Conservation (phyloP, 2,329 filamentous ascomycete genomes). For the Fusarium kyushuense region DNA sequence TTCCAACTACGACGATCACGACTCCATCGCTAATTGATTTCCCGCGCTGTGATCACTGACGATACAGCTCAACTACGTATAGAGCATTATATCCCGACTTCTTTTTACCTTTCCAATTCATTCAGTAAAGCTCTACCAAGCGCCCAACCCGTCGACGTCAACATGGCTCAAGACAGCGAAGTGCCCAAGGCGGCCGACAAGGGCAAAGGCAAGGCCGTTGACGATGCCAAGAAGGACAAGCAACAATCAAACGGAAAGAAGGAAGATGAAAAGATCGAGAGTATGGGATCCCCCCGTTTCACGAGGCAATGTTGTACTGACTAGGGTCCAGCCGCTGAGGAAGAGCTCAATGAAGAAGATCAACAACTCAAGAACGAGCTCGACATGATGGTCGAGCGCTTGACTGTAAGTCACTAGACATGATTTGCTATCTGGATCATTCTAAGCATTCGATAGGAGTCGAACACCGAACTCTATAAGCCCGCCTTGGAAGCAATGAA, state of each 20-base stretch:
- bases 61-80: conserved; percentile 17
- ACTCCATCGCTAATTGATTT: conserved; percentile 38
- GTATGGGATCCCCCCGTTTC: conserved; percentile 51
- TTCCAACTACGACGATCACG: conserved; percentile 51
- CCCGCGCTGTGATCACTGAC: conserved; percentile 21
- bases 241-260: conserved; percentile 79
- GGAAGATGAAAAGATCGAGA: conserved; percentile 73
- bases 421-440: neutral
- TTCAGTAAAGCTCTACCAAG: conserved; percentile 45
- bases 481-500: conserved; percentile 96
- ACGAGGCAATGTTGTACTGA: conserved; percentile 40
- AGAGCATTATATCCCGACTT: conserved; percentile 12
- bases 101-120: conserved; percentile 25
- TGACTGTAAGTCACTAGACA: conserved; percentile 72
- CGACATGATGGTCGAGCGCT: conserved; percentile 95
- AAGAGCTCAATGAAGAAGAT: conserved; percentile 97
- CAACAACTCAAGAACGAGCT: conserved; percentile 98
- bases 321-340: conserved; percentile 60
- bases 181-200: conserved; percentile 87
- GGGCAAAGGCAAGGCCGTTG: conserved; percentile 92
- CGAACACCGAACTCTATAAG: conserved; percentile 88
- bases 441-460: conserved; percentile 70
- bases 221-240: conserved; percentile 78
- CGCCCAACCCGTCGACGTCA: conserved; percentile 54
- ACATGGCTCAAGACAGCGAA: conserved; percentile 95